A percentile compares a stretch with the other conserved stretches of the same genome.
These are phyloP conservation scores for Chytriomyces sp. DNA, from an alignment of 192 early-diverging fungal genomes.

Conservation along the genomic window DNA sequence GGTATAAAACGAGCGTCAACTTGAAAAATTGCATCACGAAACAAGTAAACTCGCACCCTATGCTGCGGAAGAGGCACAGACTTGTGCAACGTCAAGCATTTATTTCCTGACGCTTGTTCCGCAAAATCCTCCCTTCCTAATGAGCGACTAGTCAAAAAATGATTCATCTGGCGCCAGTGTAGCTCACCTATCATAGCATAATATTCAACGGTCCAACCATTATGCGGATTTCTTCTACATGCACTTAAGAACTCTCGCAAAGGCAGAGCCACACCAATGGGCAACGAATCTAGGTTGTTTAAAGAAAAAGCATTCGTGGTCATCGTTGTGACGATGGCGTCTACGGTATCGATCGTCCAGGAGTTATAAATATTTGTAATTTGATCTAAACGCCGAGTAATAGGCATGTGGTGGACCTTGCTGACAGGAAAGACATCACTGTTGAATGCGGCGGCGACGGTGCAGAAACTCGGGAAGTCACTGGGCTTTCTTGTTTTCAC, in stretches of 20 bases:
- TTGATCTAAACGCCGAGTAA: background rate
- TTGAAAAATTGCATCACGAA: background rate
- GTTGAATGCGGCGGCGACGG: background rate
- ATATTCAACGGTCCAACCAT: constrained; percentile 40
- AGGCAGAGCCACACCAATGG: constrained; percentile 57
- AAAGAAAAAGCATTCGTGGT: constrained; percentile 31
- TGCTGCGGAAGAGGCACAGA: background rate
- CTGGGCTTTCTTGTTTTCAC: background rate
- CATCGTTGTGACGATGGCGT: constrained; percentile 43
- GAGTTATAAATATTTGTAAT: background rate
- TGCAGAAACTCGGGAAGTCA: background rate
- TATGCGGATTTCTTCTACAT: constrained; percentile 51
- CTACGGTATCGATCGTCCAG: background rate
- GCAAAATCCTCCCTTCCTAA: constrained; percentile 35
- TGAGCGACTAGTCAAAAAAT: constrained; percentile 17
- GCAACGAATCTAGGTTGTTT: constrained; percentile 51
- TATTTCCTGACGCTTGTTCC: constrained; percentile 14
- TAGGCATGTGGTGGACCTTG: too few species aligned
- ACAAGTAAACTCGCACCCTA: background rate
- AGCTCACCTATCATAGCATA: constrained; percentile 56
- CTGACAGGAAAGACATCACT: background rate
- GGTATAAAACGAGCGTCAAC: background rate
- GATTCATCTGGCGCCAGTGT: background rate
- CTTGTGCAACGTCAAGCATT: constrained; percentile 35
- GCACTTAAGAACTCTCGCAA: constrained; percentile 53